Conservation (phyloP, 2,329 filamentous ascomycete species). For the Neobulgaria alba region DNA sequence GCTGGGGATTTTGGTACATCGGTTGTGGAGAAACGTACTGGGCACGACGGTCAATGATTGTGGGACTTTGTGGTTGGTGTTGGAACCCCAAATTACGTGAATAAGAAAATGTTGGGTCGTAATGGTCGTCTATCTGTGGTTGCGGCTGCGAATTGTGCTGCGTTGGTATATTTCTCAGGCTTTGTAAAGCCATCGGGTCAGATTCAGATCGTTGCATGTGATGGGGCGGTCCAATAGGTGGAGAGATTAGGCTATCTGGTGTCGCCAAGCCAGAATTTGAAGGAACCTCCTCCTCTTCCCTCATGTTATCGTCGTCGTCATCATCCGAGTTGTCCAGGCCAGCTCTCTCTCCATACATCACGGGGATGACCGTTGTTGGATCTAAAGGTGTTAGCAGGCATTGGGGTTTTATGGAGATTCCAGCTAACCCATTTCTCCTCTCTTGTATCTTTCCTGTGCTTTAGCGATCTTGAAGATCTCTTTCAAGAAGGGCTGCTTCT, state of each 20-base stretch:
- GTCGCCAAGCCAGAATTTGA: neutral
- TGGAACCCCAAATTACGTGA: neutral
- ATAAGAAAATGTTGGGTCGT: conserved; percentile 1
- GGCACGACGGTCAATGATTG: conserved; percentile 1
- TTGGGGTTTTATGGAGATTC: neutral
- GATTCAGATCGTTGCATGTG: neutral
- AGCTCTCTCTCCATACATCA: conserved; percentile 4
- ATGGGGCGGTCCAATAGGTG: neutral
- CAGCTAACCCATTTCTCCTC: conserved; percentile 47
- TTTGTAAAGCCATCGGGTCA: no score
- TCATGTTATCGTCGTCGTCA: conserved; percentile 1
- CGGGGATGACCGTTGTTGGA: conserved; percentile 1
- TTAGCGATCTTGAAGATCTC: conserved; percentile 55
- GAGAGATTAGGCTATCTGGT: neutral
- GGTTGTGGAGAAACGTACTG: neutral
- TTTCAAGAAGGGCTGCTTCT: conserved; percentile 46
- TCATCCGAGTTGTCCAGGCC: conserved; percentile 2
- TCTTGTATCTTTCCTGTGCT: conserved; percentile 46
- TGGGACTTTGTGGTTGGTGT: conserved; percentile 1
- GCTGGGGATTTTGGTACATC: neutral
- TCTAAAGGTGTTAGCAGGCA: conserved; percentile 2
- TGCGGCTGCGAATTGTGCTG: neutral
- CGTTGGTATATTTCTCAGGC: neutral
- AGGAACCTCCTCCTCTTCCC: neutral
- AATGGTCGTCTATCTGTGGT: neutral